Evolutionary conservation across 495 filamentous ascomycete genomes (phyloP).

Genomic region (Podospora pseudocomata): DNA sequence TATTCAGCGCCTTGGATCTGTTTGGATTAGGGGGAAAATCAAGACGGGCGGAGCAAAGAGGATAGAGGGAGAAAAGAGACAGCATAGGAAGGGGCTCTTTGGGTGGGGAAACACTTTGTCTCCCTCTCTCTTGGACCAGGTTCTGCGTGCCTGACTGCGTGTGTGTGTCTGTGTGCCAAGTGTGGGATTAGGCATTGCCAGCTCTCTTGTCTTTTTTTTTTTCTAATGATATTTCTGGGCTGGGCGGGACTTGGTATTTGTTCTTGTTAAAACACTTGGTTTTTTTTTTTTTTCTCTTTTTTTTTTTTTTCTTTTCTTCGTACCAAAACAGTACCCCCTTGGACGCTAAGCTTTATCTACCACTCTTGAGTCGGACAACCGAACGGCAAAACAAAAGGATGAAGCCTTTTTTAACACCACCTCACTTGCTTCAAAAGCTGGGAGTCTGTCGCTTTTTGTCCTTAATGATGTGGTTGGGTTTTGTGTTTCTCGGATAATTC

Average conservation of each 20-base stretch:
- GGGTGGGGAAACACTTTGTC: neutral
- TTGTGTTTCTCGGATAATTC: neutral
- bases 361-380: neutral
- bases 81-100: neutral
- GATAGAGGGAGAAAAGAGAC: neutral
- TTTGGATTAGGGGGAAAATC: neutral
- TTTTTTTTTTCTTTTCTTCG: slow-evolving; percentile 7
- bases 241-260: slow-evolving; percentile 18
- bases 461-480: neutral
- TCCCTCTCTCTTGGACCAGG: neutral
- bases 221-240: slow-evolving; percentile 22
- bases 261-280: slow-evolving; percentile 6
- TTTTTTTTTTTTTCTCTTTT: slow-evolving; percentile 12
- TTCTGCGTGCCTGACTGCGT: neutral
- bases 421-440: neutral
- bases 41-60: neutral
- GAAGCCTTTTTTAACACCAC: neutral
- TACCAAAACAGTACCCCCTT: neutral
- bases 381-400: neutral
- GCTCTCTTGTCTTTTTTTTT: slow-evolving; percentile 30
- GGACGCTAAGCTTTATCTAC: neutral
- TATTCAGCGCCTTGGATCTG: neutral
- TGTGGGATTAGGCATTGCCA: neutral
- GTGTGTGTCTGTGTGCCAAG: neutral
- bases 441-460: neutral